Base-by-base conservation (phyloP, 495 filamentous ascomycete species). In the Lepidopterella palustris region DNA sequence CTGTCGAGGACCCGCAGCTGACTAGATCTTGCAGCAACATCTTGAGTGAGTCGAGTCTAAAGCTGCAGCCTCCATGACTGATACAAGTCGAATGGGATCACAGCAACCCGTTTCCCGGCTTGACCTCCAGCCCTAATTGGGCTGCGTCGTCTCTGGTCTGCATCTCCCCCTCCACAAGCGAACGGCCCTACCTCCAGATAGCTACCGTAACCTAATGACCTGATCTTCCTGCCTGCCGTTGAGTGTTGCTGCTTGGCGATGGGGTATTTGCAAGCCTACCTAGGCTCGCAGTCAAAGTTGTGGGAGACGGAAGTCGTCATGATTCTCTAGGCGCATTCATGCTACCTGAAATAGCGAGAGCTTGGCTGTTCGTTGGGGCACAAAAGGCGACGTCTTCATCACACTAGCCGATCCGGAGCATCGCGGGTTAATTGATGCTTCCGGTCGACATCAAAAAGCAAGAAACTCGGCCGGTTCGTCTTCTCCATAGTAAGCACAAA, bases 41-140 rank as follows among this genome's bases (percentile, higher is more conserved):
- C 26, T 51, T 21, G 13, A 51, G 47, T 51, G 47, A 11, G n/a
- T n/a, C n/a, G n/a, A n/a, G n/a, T n/a, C n/a, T n/a, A n/a, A 9
- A 51, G 47, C 26, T 28, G 21, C 23, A 28, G 23, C 23, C n/a
- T 51, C 11, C 26, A 21, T 11, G 21, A 13, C 26, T 51, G 25
- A 54, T 28, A 54, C 52, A 35, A 54, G 32, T 18, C 52, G 52
- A 54, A 54, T 54, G 28, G 52, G 52, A 54, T 35, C 28, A 23
- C 27, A 21, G 15, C 52, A 40, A 51, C 15, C 15, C 24, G 18
- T n/a, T n/a, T 40, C 32, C 52, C 52, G 52, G 35, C 27, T n/a
- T 13, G 18, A 40, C 15, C 32, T 23, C 32, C 52, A 35, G 52
- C 25, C 52, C 25, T 54, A 15, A n/a, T 51, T 15, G 3, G 47